Evolutionary conservation across 1,284 basidiomycete species (phyloP).

Genomic region (Irpex lacteus): DNA sequence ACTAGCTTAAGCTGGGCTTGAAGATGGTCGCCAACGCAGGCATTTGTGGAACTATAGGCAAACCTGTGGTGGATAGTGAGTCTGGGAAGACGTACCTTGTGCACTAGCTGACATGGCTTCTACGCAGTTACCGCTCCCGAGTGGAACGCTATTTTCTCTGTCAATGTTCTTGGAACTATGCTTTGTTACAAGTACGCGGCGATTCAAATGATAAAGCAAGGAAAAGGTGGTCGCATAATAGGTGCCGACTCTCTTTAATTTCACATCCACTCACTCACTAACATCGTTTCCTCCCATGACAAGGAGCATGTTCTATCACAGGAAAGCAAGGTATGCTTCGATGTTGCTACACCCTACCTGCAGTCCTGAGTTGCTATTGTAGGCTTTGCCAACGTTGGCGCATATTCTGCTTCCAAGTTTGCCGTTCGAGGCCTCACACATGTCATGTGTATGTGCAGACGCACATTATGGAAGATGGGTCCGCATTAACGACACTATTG

Average conservation of each 20-base stretch:
- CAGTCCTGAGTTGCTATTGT: not conserved
- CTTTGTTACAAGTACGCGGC: slow-evolving; percentile 31
- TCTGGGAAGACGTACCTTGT: not conserved
- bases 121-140: not conserved
- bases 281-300: not conserved
- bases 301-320: not conserved
- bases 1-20: not conserved
- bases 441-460: slow-evolving; percentile 12
- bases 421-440: slow-evolving; percentile 28
- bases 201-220: slow-evolving; percentile 29
- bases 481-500: not conserved
- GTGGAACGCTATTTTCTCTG: slow-evolving; percentile 8
- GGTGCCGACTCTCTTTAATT: slow-evolving; percentile 9
- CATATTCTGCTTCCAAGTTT: slow-evolving; percentile 26
- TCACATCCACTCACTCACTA: not conserved
- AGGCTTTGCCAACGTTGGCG: slow-evolving; percentile 7
- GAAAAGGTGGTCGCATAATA: slow-evolving; percentile 28
- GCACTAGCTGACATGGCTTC: not conserved
- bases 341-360: not conserved
- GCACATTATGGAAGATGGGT: not conserved
- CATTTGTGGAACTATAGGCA: slow-evolving; percentile 16
- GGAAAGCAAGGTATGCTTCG: not conserved
- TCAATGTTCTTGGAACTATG: slow-evolving; percentile 30
- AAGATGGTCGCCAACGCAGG: slow-evolving; percentile 35
- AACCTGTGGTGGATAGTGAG: slow-evolving; percentile 5